These are phyloP conservation scores for Hypoxylon perforatum DNA, from an alignment of 495 filamentous ascomycete species.

Conservation along the genomic window DNA sequence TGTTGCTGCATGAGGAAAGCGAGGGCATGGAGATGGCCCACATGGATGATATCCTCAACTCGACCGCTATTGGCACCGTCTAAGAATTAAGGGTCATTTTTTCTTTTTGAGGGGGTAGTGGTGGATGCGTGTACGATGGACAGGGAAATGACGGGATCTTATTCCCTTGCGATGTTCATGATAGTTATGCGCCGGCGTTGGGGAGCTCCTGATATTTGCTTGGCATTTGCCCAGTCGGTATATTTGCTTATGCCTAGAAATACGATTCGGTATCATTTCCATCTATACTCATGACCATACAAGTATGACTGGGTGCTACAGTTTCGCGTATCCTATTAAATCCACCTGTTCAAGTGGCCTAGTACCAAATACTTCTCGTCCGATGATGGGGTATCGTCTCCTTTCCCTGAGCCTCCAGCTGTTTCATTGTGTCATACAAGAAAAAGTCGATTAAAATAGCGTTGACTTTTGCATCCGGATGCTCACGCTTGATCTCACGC, in stretches of 20 bases:
- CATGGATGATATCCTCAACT: conserved; percentile 82
- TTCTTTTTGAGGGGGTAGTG: no score
- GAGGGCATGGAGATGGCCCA: conserved; percentile 69
- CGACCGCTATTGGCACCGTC: conserved; percentile 48
- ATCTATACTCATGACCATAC: conserved; percentile 5
- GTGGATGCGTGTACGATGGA: conserved; percentile 23
- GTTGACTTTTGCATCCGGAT: conserved; percentile 80
- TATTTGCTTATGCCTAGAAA: conserved; percentile 2
- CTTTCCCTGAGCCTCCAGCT: conserved; percentile 69
- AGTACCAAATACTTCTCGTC: conserved; percentile 97
- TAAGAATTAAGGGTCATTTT: conserved; percentile 18
- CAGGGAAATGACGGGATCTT: conserved; percentile 5
- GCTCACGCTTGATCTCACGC: conserved; percentile 77
- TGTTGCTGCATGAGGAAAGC: conserved; percentile 77
- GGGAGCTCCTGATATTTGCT: conserved; percentile 26
- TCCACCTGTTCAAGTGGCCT: conserved; percentile 22
- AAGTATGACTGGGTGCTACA: conserved; percentile 7
- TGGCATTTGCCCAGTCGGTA: conserved; percentile 13
- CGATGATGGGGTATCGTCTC: conserved; percentile 88
- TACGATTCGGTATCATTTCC: conserved; percentile 10
- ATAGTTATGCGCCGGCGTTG: conserved; percentile 44
- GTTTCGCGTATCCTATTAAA: conserved; percentile 10
- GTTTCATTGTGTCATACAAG: conserved; percentile 93
- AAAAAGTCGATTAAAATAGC: conserved; percentile 97
- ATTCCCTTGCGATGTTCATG: conserved; percentile 3